Conservation (phyloP, 495 filamentous ascomycete genomes). For the Neurospora sp. region DNA sequence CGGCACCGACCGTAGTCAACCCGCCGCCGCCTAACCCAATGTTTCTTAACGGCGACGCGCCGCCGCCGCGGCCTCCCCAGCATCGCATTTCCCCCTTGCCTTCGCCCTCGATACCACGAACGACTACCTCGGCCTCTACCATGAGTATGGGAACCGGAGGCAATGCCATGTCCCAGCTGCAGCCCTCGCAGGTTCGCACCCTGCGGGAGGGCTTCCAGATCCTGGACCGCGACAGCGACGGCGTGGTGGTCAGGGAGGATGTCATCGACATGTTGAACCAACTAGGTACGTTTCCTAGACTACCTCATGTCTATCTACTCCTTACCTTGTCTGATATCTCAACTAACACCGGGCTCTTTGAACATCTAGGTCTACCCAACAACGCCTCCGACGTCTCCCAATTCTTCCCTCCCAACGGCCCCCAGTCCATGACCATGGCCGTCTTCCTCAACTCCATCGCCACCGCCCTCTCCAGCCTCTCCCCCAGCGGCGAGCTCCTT, state of each 20-base stretch:
- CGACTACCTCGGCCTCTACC: slow-evolving; percentile 12
- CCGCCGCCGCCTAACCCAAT: background rate
- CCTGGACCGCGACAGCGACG: slow-evolving; percentile 73
- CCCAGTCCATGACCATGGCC: slow-evolving; percentile 68
- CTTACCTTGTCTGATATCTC: background rate
- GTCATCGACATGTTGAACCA: slow-evolving; percentile 72
- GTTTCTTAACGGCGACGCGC: background rate
- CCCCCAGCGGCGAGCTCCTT: slow-evolving; percentile 62
- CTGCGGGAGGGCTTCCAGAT: slow-evolving; percentile 83
- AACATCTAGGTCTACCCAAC: slow-evolving; percentile 35
- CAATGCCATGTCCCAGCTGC: slow-evolving; percentile 53
- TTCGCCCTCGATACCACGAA: background rate
- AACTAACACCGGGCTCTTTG: background rate
- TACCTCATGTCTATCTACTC: background rate
- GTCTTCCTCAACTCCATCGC: slow-evolving; percentile 74
- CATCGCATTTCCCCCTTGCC: background rate
- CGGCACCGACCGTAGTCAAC: background rate
- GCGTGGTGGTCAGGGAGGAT: slow-evolving; percentile 63
- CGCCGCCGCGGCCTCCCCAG: background rate
- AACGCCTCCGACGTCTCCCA: slow-evolving; percentile 48
- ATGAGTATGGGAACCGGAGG: slow-evolving; percentile 10
- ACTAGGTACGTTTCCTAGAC: slow-evolving; percentile 41
- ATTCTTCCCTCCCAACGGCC: slow-evolving; percentile 64
- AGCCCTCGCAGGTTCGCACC: slow-evolving; percentile 57
- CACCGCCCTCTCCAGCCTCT: slow-evolving; percentile 58